These are phyloP conservation scores for Colletotrichum liaoningense DNA, from an alignment of 2,329 filamentous ascomycete genomes.

Conservation along the genomic window DNA sequence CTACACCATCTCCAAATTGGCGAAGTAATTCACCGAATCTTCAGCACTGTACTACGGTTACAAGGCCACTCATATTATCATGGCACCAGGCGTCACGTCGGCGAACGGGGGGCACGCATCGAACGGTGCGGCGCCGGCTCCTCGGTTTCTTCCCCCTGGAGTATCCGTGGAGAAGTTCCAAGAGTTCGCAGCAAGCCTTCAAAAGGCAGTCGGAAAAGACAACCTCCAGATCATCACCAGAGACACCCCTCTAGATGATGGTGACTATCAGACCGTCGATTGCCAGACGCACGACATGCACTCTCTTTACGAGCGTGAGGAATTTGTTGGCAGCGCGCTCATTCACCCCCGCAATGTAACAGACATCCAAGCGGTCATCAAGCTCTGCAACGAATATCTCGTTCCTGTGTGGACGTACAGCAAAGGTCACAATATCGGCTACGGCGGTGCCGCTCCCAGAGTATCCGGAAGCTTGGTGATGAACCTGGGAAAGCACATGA, in stretches of 20 bases:
- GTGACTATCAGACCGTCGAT: slow-evolving; percentile 26
- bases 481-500: slow-evolving; percentile 65
- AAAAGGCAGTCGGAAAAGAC: slow-evolving; percentile 12
- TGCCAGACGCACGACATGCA: slow-evolving; percentile 46
- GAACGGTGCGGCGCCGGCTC: not conserved
- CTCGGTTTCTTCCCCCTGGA: slow-evolving; percentile 12
- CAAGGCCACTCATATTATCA: not conserved
- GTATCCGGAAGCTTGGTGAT: slow-evolving; percentile 62
- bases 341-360: slow-evolving; percentile 45
- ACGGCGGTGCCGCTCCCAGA: slow-evolving; percentile 65
- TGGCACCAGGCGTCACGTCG: slow-evolving; percentile 17
- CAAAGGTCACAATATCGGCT: slow-evolving; percentile 62
- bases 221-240: slow-evolving; percentile 27
- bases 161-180: slow-evolving; percentile 14
- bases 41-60: not conserved
- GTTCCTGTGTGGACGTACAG: slow-evolving; percentile 62
- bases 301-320: slow-evolving; percentile 53
- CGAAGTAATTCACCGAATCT: not conserved
- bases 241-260: slow-evolving; percentile 16
- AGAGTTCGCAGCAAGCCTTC: slow-evolving; percentile 12
- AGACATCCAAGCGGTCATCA: slow-evolving; percentile 59
- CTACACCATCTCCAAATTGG: not conserved
- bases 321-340: slow-evolving; percentile 55
- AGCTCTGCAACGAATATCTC: slow-evolving; percentile 55
- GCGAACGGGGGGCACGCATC: not conserved